Percentiles rank a stretch among this genome's conserved stretches.
These are phyloP conservation scores for Erythrophleum fordii DNA, from an alignment of 306 rosid genomes.

Conservation along the genomic window DNA sequence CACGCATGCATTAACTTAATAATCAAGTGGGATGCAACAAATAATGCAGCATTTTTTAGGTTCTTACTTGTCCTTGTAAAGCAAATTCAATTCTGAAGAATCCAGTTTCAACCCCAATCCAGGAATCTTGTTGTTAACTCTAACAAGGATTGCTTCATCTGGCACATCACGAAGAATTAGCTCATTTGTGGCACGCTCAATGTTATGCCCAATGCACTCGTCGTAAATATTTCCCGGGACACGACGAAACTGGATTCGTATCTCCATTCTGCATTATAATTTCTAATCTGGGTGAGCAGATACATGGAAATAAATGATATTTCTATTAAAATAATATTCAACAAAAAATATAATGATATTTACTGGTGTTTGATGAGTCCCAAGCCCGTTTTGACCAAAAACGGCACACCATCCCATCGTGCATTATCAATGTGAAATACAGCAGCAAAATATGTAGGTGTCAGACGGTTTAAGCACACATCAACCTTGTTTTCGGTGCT, in stretches of 20 bases:
- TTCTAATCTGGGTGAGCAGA: neutral
- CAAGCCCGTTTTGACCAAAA: conserved; percentile 81
- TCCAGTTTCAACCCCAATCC: conserved; percentile 89
- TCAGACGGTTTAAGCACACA: conserved; percentile 55
- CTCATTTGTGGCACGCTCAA: conserved; percentile 75
- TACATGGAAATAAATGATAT: neutral
- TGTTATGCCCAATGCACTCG: conserved; percentile 64
- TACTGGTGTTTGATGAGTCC: conserved; percentile 94
- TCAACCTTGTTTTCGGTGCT: conserved; percentile 57
- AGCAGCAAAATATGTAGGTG: conserved; percentile 90
- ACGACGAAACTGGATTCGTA: conserved; percentile 77
- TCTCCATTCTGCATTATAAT: conserved; percentile 83
- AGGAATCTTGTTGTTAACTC: conserved; percentile 92
- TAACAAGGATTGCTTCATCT: conserved; percentile 84
- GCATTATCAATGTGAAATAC: conserved; percentile 85
- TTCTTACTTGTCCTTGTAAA: conserved; percentile 84
- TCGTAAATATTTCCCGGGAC: conserved; percentile 85
- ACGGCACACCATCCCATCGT: conserved; percentile 99
- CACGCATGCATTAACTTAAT: neutral
- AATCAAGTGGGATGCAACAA: conserved; percentile 24
- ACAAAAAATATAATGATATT: conserved; percentile 11
- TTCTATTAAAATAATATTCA: neutral
- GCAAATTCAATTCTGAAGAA: conserved; percentile 85
- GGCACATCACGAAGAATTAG: conserved; percentile 88
- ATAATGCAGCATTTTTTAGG: conserved; percentile 5